A percentile compares a stretch with the other conserved stretches of the same genome.
Conservation (phyloP, 768 basidiomycete species). For the Rhodosporidiobolus sp. region DNA sequence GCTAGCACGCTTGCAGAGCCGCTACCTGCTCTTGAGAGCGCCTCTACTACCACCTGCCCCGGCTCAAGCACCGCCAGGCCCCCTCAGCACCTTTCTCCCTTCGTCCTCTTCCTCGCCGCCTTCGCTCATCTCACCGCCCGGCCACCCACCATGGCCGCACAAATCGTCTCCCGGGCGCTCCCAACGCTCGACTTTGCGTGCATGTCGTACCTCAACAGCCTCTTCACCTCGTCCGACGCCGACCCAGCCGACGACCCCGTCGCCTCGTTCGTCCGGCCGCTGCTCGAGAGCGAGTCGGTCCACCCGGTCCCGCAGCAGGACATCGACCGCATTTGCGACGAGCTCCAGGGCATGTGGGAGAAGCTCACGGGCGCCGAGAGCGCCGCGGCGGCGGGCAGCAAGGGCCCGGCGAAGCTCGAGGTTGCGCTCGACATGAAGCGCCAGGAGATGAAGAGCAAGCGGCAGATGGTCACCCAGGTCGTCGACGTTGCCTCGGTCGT, state of each 20-base stretch:
- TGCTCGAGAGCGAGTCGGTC: slow-evolving; percentile 31
- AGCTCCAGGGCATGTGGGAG: slow-evolving; percentile 26
- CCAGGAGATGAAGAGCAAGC: slow-evolving; percentile 32
- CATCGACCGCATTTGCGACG: slow-evolving; percentile 33
- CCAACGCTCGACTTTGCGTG: slow-evolving; percentile 18
- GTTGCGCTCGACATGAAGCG: slow-evolving; percentile 37
- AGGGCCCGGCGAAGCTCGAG: slow-evolving; percentile 33
- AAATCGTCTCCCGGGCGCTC: not conserved
- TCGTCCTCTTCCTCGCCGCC: not conserved
- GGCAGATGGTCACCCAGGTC: slow-evolving; percentile 34
- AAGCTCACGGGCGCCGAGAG: slow-evolving; percentile 17
- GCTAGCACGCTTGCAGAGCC: too few relatives aligned
- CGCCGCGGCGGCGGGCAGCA: not conserved
- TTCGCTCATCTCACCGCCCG: too few relatives aligned
- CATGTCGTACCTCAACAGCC: slow-evolving; percentile 23
- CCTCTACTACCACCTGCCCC: too few relatives aligned
- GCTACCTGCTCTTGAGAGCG: too few relatives aligned
- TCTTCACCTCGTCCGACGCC: slow-evolving; percentile 20
- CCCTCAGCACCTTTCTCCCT: not conserved
- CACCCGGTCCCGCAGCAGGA: slow-evolving; percentile 17
- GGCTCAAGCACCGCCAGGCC: too few relatives aligned
- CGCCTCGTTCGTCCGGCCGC: slow-evolving; percentile 31
- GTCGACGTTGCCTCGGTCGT: slow-evolving; percentile 41
- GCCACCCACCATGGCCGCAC: slow-evolving; percentile 3
- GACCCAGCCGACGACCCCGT: slow-evolving; percentile 33